A percentile compares a stretch with the other conserved stretches of the same genome.
These are phyloP conservation scores for Saksenaea vasiformis DNA, from an alignment of 371 early-diverging fungal genomes.

Conservation along the genomic window DNA sequence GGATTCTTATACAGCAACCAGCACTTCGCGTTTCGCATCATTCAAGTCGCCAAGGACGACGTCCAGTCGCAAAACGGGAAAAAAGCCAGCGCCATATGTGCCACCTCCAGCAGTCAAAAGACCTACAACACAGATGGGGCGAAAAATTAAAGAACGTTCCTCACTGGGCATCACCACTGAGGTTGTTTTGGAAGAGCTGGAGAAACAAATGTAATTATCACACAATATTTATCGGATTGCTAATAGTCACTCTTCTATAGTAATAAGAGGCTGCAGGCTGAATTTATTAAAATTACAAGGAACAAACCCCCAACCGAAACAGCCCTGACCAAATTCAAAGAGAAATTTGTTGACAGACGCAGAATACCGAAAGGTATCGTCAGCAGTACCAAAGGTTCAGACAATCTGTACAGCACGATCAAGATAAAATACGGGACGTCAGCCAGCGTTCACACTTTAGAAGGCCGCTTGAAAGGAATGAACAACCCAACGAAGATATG, in stretches of 20 bases:
- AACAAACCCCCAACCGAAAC: background rate
- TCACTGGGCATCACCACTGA: background rate
- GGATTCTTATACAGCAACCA: background rate
- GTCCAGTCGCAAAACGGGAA: background rate
- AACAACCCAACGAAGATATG: background rate
- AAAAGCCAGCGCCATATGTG: background rate
- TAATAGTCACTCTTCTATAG: background rate
- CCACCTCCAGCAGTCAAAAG: background rate
- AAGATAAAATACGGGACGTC: background rate
- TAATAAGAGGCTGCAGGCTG: background rate
- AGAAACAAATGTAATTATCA: background rate
- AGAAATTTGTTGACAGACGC: background rate
- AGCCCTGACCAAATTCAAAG: background rate
- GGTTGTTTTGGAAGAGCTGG: background rate
- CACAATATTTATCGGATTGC: background rate
- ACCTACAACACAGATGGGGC: too few species aligned
- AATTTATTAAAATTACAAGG: background rate
- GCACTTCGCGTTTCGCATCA: background rate
- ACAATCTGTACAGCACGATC: background rate
- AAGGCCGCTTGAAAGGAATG: background rate
- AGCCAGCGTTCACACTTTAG: background rate
- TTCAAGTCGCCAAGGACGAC: background rate
- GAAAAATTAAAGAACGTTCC: background rate
- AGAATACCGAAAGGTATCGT: background rate
- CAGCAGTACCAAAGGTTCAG: background rate